These are phyloP conservation scores for Casuarina cunninghamiana DNA, from an alignment of 306 rosid species.

Conservation along the genomic window DNA sequence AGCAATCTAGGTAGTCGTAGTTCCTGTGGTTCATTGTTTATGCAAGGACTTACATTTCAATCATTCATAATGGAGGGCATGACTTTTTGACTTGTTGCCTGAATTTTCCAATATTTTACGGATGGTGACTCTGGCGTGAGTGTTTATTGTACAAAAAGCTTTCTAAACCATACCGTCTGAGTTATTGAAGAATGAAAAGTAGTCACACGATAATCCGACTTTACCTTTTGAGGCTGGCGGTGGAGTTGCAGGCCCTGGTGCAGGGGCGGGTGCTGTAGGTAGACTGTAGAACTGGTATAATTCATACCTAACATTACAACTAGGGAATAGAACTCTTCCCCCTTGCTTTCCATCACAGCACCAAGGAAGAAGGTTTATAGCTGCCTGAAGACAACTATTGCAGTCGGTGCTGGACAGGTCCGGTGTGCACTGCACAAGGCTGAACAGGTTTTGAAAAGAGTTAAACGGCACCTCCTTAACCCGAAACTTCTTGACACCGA, in stretches of 20 bases:
- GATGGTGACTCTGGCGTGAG: too few relatives aligned
- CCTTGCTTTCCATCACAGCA: background rate
- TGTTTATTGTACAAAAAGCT: too few relatives aligned
- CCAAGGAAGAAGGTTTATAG: background rate
- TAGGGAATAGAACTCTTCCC: background rate
- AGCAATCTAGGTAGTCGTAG: too few relatives aligned
- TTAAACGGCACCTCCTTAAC: background rate
- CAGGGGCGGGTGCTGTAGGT: background rate
- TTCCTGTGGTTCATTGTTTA: too few relatives aligned
- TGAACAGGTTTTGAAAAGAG: background rate
- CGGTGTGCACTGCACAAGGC: conserved; percentile 30
- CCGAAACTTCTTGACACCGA: background rate
- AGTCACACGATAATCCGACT: background rate
- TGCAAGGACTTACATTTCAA: too few relatives aligned
- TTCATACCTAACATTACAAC: conserved; percentile 24
- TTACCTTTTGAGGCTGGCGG: background rate
- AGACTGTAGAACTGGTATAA: background rate
- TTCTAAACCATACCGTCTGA: too few relatives aligned
- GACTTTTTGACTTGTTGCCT: too few relatives aligned
- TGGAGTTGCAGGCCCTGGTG: background rate
- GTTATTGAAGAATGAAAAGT: background rate
- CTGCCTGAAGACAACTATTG: background rate
- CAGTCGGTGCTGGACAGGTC: conserved; percentile 21
- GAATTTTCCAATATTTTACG: too few relatives aligned
- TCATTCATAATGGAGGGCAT: too few relatives aligned